phyloP scores from a whole-genome alignment of 2,329 filamentous ascomycete genomes.

The Rhytidhysteron rufulum region DNA sequence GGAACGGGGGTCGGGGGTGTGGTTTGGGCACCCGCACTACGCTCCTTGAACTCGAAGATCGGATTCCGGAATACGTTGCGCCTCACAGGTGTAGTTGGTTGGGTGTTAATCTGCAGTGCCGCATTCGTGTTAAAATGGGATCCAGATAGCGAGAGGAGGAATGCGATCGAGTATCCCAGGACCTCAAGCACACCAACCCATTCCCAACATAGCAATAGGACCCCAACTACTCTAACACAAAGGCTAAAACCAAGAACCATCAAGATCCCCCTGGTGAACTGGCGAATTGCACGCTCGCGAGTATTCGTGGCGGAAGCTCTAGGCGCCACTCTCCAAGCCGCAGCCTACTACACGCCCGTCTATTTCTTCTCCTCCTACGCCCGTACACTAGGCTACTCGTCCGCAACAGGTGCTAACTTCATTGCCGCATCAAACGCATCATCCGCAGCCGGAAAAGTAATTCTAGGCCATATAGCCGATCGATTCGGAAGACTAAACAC shows the following conservation, averaged over 20 bases:
- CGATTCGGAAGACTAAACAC: conserved; percentile 44
- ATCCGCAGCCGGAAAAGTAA: conserved; percentile 40
- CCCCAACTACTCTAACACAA: not conserved
- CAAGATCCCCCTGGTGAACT: conserved; percentile 31
- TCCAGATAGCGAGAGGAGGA: conserved; percentile 16
- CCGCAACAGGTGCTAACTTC: conserved; percentile 40
- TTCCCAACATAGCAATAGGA: no score
- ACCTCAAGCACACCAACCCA: not conserved
- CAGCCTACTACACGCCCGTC: conserved; percentile 44
- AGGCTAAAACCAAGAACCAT: conserved; percentile 7
- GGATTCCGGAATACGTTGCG: conserved; percentile 38
- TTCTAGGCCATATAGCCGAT: conserved; percentile 44
- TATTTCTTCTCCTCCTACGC: conserved; percentile 46
- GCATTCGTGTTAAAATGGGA: conserved; percentile 28
- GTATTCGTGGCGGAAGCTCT: conserved; percentile 37
- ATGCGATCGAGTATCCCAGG: conserved; percentile 4
- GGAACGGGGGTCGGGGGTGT: conserved; percentile 40
- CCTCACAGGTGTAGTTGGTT: conserved; percentile 27
- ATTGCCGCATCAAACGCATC: conserved; percentile 44
- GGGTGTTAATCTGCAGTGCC: conserved; percentile 22
- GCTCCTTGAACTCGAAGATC: conserved; percentile 25
- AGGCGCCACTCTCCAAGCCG: conserved; percentile 32
- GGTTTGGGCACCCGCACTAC: conserved; percentile 30
- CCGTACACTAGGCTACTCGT: conserved; percentile 38
- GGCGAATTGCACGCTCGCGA: conserved; percentile 28